Evolutionary conservation across 2,329 filamentous ascomycete species (phyloP).

Genomic region (Diaporthe aspalathi): DNA sequence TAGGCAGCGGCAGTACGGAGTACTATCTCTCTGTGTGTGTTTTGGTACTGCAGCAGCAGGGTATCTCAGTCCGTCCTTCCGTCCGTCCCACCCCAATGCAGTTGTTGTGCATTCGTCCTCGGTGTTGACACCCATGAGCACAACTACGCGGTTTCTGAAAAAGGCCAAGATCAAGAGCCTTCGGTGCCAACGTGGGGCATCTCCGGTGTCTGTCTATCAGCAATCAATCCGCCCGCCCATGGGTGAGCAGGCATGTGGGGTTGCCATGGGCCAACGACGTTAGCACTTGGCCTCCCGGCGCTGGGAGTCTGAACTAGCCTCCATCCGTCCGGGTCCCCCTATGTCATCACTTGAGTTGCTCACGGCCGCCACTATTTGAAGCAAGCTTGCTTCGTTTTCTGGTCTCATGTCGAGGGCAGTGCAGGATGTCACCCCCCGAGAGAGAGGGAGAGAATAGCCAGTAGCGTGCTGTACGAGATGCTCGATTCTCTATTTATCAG

Average conservation of each 20-base stretch:
- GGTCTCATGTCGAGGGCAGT: background rate
- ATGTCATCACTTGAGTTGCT: background rate
- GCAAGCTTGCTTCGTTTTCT: background rate
- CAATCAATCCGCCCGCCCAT: background rate
- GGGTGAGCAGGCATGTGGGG: background rate
- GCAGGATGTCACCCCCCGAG: too few relatives aligned
- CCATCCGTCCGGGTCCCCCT: background rate
- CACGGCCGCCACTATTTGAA: background rate
- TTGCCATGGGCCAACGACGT: slow-evolving; percentile 2
- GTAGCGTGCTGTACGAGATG: background rate
- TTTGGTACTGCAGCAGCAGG: background rate
- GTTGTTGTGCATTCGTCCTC: background rate
- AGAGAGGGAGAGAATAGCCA: background rate
- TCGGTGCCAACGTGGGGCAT: background rate
- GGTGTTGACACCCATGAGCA: background rate
- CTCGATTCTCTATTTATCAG: too few relatives aligned
- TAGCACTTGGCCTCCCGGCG: slow-evolving; percentile 3
- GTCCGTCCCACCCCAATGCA: background rate
- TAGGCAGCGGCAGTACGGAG: background rate
- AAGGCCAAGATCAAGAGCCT: background rate
- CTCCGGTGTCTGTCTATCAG: background rate
- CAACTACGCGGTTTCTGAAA: background rate
- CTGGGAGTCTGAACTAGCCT: slow-evolving; percentile 11
- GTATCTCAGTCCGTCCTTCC: background rate
- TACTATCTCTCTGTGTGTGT: background rate